Evolutionary conservation across 192 early-diverging fungal species (phyloP).

Genomic region (Mortierella alpina): DNA sequence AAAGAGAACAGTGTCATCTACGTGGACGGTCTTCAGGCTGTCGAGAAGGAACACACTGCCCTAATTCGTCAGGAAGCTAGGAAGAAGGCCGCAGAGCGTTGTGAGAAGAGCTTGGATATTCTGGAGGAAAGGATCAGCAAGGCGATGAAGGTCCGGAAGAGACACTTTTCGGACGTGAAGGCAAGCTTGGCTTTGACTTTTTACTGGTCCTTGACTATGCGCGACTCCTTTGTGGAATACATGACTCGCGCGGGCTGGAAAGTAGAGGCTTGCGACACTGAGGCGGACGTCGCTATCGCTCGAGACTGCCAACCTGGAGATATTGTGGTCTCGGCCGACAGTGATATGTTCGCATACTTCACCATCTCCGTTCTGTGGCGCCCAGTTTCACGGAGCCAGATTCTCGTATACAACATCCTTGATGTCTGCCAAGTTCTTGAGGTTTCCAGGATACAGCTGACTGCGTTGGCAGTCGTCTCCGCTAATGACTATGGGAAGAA

Average conservation of each 20-base stretch:
- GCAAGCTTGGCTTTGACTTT: not conserved
- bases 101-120: not conserved
- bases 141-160: not conserved
- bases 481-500: constrained; percentile 9
- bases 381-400: not conserved
- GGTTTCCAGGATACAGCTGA: not conserved
- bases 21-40: constrained; percentile 16
- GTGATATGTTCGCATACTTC: constrained; percentile 7
- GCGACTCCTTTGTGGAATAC: constrained; percentile 1
- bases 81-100: not conserved
- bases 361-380: constrained; percentile 2
- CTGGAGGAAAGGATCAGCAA: no score
- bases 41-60: constrained; percentile 1
- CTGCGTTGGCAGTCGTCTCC: not conserved
- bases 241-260: not conserved
- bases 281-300: constrained; percentile 8
- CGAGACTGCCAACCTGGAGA: constrained; percentile 2
- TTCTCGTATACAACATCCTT: not conserved
- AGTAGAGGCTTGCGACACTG: constrained; percentile 3
- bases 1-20: not conserved
- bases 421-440: not conserved
- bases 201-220: constrained; percentile 8
- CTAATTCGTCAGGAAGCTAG: not conserved
- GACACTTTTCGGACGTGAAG: not conserved
- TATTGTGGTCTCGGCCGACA: constrained; percentile 12